Base-by-base conservation (phyloP, 352 stramenopile species). In the Phytophthora fragariae region DNA sequence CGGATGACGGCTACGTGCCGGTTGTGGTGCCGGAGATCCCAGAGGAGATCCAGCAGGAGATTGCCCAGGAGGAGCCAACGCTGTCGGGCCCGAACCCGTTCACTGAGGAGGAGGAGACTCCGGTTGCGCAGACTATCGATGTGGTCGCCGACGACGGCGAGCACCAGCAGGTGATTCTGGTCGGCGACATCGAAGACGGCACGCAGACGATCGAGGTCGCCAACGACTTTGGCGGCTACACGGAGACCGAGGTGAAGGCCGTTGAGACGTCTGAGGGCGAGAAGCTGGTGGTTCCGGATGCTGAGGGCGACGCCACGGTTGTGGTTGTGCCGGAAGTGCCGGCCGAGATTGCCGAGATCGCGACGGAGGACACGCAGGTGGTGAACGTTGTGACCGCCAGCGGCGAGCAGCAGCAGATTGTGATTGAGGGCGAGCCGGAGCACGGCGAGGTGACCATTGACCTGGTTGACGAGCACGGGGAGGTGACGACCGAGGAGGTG, bases 311-410 rank as follows among this genome's bases (percentile, higher is more conserved):
- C 39, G 33, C 50, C 4, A 52, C 44, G 3, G 54, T 67, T 9
- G 27, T 35, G 63, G n/a, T 52, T 24, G 37, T 56, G 15, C 46
- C 56, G 58, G 21, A 68, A 56, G 27, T 27, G 27, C 17, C 56
- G 12, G 39, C 24, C 9, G 57, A 37, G 29, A 77, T 83, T 77
- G 62, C 52, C n/a, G 29, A 49, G n/a, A 21, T 21, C 10, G 50
- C 21, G 29, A 49, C 29, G 6, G 64, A 70, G 21, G 52, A 70
- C 15, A 41, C 7, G 4, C 47, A 71, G 46, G 56, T 71, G 14
- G 47, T 71, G 21, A 49, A 65, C 33, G 49, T 62, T 37, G 65
- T 67, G 65, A 66, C 65, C 10, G 3, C 54, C 6, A 35, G 46
- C 10, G 57, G 57, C 39, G n/a, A 65, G 33, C 33, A 46, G 47